phyloP scores from a whole-genome alignment of 768 basidiomycete species.

The Boletus reticuloceps region DNA sequence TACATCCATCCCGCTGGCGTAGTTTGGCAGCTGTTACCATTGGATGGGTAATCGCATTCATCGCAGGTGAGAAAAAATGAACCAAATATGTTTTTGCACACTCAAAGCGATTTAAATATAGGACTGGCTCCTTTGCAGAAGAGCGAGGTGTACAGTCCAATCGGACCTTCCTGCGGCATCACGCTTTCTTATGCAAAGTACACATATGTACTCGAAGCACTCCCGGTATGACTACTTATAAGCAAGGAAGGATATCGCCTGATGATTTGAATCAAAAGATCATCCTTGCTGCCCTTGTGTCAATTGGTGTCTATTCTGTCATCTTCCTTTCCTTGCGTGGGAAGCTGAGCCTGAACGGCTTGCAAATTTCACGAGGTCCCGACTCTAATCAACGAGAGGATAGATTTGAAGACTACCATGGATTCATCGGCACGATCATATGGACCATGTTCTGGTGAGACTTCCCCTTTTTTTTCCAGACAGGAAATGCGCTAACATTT shows the following conservation, averaged over 20 bases:
- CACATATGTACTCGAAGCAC: conserved; percentile 52
- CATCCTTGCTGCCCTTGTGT: conserved; percentile 53
- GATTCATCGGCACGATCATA: conserved; percentile 60
- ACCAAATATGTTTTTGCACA: neutral
- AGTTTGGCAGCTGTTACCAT: conserved; percentile 40
- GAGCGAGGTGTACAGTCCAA: conserved; percentile 48
- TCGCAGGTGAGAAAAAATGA: conserved; percentile 45
- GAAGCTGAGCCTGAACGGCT: conserved; percentile 48
- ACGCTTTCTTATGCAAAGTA: conserved; percentile 38
- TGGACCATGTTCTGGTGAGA: conserved; percentile 70
- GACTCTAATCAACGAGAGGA: conserved; percentile 46
- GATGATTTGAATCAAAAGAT: conserved; percentile 40
- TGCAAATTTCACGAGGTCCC: conserved; percentile 51
- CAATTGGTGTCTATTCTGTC: conserved; percentile 55
- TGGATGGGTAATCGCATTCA: conserved; percentile 54
- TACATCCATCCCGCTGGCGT: conserved; percentile 49
- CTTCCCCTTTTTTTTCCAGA: neutral
- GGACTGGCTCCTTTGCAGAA: conserved; percentile 36
- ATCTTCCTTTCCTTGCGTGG: conserved; percentile 63
- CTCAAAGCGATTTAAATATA: conserved; percentile 23
- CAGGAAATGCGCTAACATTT: conserved; percentile 3
- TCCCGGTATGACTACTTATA: conserved; percentile 48
- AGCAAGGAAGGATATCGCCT: neutral
- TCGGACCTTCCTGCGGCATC: conserved; percentile 53
- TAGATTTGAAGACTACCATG: conserved; percentile 49